Conservation (phyloP, 108 stramenopile species). For the Mediolabrus comicus region DNA sequence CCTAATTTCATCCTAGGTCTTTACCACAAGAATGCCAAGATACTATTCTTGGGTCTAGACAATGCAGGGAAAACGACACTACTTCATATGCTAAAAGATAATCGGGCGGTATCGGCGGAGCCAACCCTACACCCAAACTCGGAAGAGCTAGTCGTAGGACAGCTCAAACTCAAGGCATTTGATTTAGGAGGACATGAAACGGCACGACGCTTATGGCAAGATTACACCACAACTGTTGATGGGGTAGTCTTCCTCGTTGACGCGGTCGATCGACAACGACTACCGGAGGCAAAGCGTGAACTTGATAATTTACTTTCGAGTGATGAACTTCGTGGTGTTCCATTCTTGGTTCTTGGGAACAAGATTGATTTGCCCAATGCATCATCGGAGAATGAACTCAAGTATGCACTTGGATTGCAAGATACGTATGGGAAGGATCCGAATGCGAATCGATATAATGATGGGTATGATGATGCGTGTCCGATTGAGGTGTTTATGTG, state of each 20-base stretch:
- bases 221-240: conserved; percentile 87
- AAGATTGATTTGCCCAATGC: conserved; percentile 82
- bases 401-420: conserved; percentile 72
- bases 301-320: conserved; percentile 64
- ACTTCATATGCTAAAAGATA: conserved; percentile 96
- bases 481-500: conserved; percentile 89
- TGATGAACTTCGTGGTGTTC: conserved; percentile 79
- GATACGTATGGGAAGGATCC: conserved; percentile 86
- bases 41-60: conserved; percentile 96
- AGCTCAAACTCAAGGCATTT: conserved; percentile 80
- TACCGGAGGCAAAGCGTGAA: conserved; percentile 90
- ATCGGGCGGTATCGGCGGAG: conserved; percentile 80
- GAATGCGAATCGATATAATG: conserved; percentile 20
- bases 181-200: conserved; percentile 90
- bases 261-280: conserved; percentile 70
- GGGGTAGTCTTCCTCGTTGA: conserved; percentile 87
- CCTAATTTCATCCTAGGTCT: conserved; percentile 68
- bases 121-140: conserved; percentile 81
- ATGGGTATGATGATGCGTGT: conserved; percentile 44
- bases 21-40: conserved; percentile 95
- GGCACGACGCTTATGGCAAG: conserved; percentile 72
- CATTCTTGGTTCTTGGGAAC: conserved; percentile 87
- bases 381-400: conserved; percentile 77
- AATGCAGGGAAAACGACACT: conserved; percentile 98
- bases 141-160: conserved; percentile 71